phyloP scores from a whole-genome alignment of 176 grass and related monocot genomes.

The Bonia amplexicaulis region DNA sequence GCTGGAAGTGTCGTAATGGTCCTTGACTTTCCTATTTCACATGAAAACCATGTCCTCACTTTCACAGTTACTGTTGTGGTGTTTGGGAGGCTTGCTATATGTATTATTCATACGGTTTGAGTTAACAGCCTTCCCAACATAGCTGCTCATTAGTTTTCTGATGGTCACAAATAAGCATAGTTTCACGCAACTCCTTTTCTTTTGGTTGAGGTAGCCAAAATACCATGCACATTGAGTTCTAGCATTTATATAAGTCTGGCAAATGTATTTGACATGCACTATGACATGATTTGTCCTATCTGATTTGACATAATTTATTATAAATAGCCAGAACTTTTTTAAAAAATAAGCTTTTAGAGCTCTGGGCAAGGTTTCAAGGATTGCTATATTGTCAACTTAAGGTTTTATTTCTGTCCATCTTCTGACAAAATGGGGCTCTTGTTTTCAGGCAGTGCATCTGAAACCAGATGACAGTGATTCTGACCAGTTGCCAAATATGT shows the following conservation, averaged over 20 bases:
- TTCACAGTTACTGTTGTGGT: background rate
- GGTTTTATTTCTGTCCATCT: background rate
- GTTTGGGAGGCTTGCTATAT: background rate
- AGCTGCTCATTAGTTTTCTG: background rate
- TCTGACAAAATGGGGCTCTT: background rate
- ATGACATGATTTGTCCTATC: background rate
- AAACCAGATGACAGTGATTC: slow-evolving; percentile 56
- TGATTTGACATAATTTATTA: slow-evolving; percentile 5
- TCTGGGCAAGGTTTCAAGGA: background rate
- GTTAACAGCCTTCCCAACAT: background rate
- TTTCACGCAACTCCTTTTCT: background rate
- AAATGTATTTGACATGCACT: slow-evolving; percentile 1
- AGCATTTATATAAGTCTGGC: background rate
- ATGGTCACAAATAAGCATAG: background rate
- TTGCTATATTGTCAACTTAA: background rate
- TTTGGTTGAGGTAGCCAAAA: background rate
- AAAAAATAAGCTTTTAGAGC: background rate
- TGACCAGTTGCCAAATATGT: slow-evolving; percentile 34
- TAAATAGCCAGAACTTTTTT: background rate
- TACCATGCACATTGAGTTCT: background rate
- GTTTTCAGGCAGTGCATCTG: slow-evolving; percentile 78
- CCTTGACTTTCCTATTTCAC: background rate
- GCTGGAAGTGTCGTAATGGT: background rate
- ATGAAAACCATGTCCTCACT: background rate
- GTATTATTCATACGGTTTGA: background rate